phyloP scores from a whole-genome alignment of 306 rosid genomes.

The Quercus rubra region DNA sequence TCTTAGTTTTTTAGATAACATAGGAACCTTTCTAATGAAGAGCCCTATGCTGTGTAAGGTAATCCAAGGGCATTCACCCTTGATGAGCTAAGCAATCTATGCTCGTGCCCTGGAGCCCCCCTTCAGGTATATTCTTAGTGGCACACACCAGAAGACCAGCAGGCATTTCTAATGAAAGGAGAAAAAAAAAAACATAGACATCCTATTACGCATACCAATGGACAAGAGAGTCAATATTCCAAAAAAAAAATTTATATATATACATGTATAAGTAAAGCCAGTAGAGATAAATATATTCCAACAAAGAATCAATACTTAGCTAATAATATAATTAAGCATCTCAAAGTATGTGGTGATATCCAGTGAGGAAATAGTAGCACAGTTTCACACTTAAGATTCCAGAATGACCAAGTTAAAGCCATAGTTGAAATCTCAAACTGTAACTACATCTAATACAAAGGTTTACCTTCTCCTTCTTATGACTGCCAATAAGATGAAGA shows the following conservation, averaged over 20 bases:
- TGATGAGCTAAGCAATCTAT: no score
- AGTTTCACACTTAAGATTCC: not conserved
- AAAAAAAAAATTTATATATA: not conserved
- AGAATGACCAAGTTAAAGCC: not conserved
- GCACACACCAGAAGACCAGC: not conserved
- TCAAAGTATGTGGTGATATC: no score
- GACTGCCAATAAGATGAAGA: conserved; percentile 61
- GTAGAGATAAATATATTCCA: no score
- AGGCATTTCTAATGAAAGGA: not conserved
- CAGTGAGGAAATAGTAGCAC: not conserved
- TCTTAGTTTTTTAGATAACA: no score
- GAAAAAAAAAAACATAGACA: not conserved
- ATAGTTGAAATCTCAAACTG: not conserved
- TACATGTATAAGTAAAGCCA: no score
- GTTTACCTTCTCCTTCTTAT: conserved; percentile 46
- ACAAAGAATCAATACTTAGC: no score
- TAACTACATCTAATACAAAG: not conserved
- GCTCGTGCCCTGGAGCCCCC: no score
- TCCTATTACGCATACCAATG: not conserved
- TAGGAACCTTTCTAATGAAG: no score
- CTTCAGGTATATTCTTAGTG: no score
- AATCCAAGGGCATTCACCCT: no score
- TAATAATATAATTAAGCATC: no score
- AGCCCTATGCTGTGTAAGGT: no score
- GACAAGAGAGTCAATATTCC: not conserved